Evolutionary conservation across 2,329 filamentous ascomycete species (phyloP).

Genomic region (Colletotrichum tanaceti): DNA sequence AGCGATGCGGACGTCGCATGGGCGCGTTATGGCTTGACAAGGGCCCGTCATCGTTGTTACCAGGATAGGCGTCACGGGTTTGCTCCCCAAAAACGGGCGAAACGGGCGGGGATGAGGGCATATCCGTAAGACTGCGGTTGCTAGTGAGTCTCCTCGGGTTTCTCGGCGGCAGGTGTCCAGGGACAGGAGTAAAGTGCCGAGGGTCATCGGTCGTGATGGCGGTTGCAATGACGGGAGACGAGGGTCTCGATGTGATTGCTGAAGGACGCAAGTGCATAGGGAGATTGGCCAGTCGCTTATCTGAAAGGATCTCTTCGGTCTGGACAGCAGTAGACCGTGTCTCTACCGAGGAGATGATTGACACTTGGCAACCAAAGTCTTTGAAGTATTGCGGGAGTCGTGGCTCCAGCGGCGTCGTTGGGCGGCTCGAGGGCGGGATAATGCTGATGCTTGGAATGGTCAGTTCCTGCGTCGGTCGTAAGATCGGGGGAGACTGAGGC

Average conservation of each 20-base stretch:
- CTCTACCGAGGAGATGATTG: constrained; percentile 60
- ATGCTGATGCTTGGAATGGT: constrained; percentile 89
- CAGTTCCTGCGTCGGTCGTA: constrained; percentile 50
- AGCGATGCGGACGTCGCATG: constrained; percentile 76
- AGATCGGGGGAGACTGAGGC: constrained; percentile 37
- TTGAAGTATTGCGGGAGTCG: constrained; percentile 84
- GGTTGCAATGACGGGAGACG: constrained; percentile 60
- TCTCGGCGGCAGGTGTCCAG: constrained; percentile 66
- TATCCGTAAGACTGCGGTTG: constrained; percentile 59
- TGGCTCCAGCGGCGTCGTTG: constrained; percentile 80
- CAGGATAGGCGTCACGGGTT: constrained; percentile 76
- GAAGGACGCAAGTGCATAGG: constrained; percentile 84
- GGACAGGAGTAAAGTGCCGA: constrained; percentile 62
- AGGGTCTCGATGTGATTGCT: constrained; percentile 72
- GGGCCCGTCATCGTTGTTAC: constrained; percentile 84
- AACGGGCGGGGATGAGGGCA: constrained; percentile 59
- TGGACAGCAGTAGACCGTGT: constrained; percentile 73
- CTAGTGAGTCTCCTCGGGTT: constrained; percentile 68
- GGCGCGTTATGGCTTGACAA: constrained; percentile 70
- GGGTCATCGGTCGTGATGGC: constrained; percentile 50
- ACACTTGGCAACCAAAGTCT: constrained; percentile 84
- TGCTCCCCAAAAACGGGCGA: constrained; percentile 47
- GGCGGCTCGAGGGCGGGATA: constrained; percentile 85
- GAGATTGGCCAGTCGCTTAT: constrained; percentile 79
- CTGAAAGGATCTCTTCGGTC: constrained; percentile 90